phyloP scores from a whole-genome alignment of 768 basidiomycete species.

The Xerocomus spinulosus region DNA sequence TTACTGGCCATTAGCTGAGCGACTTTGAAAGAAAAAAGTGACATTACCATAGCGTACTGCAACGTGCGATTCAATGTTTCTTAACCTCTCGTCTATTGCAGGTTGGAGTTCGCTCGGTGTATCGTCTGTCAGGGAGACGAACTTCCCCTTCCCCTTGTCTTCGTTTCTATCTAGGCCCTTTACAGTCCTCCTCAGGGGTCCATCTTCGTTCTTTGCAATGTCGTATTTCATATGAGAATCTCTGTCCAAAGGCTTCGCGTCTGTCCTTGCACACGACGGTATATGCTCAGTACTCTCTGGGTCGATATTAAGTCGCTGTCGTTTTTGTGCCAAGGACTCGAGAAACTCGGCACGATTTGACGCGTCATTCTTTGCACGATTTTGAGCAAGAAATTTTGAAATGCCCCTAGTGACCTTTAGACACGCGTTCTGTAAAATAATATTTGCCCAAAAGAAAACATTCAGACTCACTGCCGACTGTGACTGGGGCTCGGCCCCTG shows the following conservation, averaged over 20 bases:
- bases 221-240: conserved; percentile 84
- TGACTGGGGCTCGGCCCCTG: conserved; percentile 44
- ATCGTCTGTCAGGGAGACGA: conserved; percentile 21
- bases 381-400: conserved; percentile 65
- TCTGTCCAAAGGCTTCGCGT: conserved; percentile 65
- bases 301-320: conserved; percentile 38
- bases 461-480: conserved; percentile 52
- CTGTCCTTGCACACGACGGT: conserved; percentile 68
- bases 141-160: conserved; percentile 7
- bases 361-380: conserved; percentile 65
- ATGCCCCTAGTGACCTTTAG: conserved; percentile 64
- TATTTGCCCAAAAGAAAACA: neutral
- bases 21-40: neutral
- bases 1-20: conserved; percentile 4
- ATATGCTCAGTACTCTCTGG: conserved; percentile 30
- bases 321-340: conserved; percentile 52
- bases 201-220: conserved; percentile 80
- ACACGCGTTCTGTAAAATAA: conserved; percentile 7
- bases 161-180: conserved; percentile 26
- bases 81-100: conserved; percentile 58
- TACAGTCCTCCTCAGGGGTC: conserved; percentile 62
- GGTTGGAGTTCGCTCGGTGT: conserved; percentile 47
- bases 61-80: conserved; percentile 66
- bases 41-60: conserved; percentile 67
- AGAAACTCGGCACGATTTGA: conserved; percentile 79